A percentile compares a stretch with the other conserved stretches of the same genome.
These are phyloP conservation scores for Didymella keratinophila DNA, from an alignment of 2,329 filamentous ascomycete species.

Conservation along the genomic window DNA sequence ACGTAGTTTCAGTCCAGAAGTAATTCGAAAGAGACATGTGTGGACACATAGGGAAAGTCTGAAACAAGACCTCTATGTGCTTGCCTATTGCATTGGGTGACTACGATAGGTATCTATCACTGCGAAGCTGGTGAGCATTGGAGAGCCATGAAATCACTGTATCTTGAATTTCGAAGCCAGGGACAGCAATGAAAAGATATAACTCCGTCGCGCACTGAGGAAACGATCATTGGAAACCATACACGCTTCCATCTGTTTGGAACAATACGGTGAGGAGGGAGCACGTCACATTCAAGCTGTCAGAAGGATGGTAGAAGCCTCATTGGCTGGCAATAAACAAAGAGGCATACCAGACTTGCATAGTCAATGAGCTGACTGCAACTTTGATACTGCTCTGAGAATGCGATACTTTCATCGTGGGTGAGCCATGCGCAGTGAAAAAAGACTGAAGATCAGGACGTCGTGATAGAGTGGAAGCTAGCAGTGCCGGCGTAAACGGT, in stretches of 20 bases:
- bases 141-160: background rate
- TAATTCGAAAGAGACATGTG: background rate
- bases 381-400: fast-evolving
- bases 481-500: slow-evolving; percentile 9
- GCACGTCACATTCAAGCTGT: background rate
- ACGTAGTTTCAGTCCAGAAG: too few relatives aligned
- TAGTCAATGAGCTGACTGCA: background rate
- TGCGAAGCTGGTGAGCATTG: background rate
- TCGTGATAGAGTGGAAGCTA: slow-evolving; percentile 19
- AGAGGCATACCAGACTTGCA: background rate
- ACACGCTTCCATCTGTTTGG: background rate
- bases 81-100: background rate
- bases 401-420: background rate
- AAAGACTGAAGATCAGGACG: background rate
- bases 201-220: too few relatives aligned
- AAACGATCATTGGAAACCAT: background rate
- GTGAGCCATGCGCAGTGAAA: too few relatives aligned
- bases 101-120: background rate
- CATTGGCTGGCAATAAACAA: background rate
- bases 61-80: background rate
- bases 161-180: background rate
- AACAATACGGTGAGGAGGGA: background rate
- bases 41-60: background rate
- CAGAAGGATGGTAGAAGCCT: background rate
- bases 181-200: too few relatives aligned